Conservation (phyloP, 768 basidiomycete species). For the Saitozyma podzolica region DNA sequence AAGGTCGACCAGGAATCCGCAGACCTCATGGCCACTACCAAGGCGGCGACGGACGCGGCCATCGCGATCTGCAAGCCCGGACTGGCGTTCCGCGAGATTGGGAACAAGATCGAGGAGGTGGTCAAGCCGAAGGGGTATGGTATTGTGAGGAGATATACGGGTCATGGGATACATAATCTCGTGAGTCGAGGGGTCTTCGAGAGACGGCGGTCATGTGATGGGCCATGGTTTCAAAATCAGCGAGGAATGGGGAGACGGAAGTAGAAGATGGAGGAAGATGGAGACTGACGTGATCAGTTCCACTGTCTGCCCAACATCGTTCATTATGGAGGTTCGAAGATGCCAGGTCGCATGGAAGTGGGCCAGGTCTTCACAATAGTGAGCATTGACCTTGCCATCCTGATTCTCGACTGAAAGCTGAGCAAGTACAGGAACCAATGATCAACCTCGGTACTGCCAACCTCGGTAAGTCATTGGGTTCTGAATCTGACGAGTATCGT, state of each 20-base stretch:
- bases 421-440: conserved; percentile 62
- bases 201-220: background rate
- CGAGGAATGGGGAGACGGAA: background rate
- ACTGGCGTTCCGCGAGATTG: conserved; percentile 60
- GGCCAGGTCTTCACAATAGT: conserved; percentile 68
- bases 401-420: background rate
- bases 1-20: conserved; percentile 68
- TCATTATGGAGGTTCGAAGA: conserved; percentile 93
- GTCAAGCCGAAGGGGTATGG: conserved; percentile 80
- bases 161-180: conserved; percentile 78
- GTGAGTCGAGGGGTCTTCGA: conserved; percentile 43
- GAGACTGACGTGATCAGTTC: conserved; percentile 60
- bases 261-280: too few relatives aligned
- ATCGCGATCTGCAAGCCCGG: conserved; percentile 95
- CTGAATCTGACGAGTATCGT: background rate
- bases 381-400: conserved; percentile 44
- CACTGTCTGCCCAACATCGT: conserved; percentile 83
- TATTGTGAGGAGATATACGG: conserved; percentile 88
- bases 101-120: conserved; percentile 66
- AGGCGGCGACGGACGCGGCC: conserved; percentile 79
- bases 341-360: conserved; percentile 85
- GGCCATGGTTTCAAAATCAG: background rate
- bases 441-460: conserved; percentile 72
- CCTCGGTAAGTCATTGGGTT: conserved; percentile 31
- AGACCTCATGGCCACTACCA: conserved; percentile 77